Percentiles rank a stretch among this genome's conserved stretches.
phyloP scores from a whole-genome alignment of 2,329 filamentous ascomycete species.

The Pyrenophora tritici-repentis region DNA sequence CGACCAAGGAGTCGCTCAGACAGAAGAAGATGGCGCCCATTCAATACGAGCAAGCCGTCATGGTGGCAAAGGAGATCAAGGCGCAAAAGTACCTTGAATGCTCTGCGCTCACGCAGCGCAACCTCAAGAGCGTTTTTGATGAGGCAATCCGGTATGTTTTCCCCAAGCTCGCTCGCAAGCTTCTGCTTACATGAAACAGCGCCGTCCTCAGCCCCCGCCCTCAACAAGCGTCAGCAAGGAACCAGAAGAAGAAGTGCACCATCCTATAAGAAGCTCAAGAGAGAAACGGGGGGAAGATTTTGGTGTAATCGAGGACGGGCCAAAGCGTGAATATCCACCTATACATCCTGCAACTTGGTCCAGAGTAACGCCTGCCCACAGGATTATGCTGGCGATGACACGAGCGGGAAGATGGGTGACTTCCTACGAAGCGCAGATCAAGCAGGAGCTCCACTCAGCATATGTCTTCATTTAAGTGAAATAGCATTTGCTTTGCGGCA shows the following conservation, averaged over 20 bases:
- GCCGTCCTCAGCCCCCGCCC: conserved; percentile 50
- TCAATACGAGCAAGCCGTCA: conserved; percentile 86
- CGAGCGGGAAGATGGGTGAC: conserved; percentile 6
- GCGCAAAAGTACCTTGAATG: conserved; percentile 98
- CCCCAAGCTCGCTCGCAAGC: background rate
- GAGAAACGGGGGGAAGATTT: conserved; percentile 6
- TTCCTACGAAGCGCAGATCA: background rate
- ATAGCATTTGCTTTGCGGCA: conserved; percentile 24
- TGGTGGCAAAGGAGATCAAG: conserved; percentile 89
- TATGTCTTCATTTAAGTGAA: conserved; percentile 22
- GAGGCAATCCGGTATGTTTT: conserved; percentile 87
- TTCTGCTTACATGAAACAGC: conserved; percentile 34
- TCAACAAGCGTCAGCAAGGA: conserved; percentile 30
- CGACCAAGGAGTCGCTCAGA: conserved; percentile 78
- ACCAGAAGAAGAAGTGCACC: conserved; percentile 32
- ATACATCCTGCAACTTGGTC: conserved; percentile 12
- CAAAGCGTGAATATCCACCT: conserved; percentile 32
- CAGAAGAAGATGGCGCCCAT: conserved; percentile 98
- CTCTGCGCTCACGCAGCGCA: conserved; percentile 93
- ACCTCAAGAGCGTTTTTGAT: conserved; percentile 98
- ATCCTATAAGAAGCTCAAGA: conserved; percentile 28
- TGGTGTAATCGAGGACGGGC: conserved; percentile 29
- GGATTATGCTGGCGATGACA: conserved; percentile 6
- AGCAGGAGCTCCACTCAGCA: conserved; percentile 12
- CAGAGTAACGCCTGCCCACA: conserved; percentile 4